These are phyloP conservation scores for Rhododendron griersonianum DNA, from an alignment of 148 eudicot genomes.

Conservation along the genomic window DNA sequence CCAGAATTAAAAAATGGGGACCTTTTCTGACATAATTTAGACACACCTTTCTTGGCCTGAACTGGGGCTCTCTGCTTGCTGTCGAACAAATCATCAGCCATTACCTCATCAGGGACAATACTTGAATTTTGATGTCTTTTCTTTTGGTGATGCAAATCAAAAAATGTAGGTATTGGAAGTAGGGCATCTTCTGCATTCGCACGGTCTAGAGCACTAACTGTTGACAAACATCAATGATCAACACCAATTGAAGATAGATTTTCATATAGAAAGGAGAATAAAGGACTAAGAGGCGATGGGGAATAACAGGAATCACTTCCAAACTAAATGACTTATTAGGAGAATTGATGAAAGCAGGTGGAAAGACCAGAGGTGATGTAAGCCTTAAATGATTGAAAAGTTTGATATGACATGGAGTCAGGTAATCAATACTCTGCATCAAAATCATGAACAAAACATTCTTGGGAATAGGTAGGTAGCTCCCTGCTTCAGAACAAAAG, in stretches of 20 bases:
- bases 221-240: conserved; percentile 19
- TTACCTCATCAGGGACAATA: conserved; percentile 9
- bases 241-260: conserved; percentile 1
- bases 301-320: conserved; percentile 1
- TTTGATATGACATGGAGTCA: neutral
- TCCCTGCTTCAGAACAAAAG: neutral
- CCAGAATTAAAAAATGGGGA: neutral
- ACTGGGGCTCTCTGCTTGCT: conserved; percentile 18
- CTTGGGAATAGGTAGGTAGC: neutral
- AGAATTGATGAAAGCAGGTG: neutral
- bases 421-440: neutral
- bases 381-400: neutral
- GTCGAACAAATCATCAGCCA: conserved; percentile 16
- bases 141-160: conserved; percentile 35
- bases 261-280: neutral
- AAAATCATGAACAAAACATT: neutral
- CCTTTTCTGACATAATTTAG: neutral
- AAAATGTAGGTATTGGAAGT: conserved; percentile 62
- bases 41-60: conserved; percentile 45
- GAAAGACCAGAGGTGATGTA: neutral
- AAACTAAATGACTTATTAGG: neutral
- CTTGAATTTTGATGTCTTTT: conserved; percentile 24
- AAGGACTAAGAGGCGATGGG: neutral
- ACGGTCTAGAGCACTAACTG: conserved; percentile 90
- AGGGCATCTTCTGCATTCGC: conserved; percentile 84